Conservation (phyloP, 2,329 filamentous ascomycete genomes). For the Colletotrichum aenigma region DNA sequence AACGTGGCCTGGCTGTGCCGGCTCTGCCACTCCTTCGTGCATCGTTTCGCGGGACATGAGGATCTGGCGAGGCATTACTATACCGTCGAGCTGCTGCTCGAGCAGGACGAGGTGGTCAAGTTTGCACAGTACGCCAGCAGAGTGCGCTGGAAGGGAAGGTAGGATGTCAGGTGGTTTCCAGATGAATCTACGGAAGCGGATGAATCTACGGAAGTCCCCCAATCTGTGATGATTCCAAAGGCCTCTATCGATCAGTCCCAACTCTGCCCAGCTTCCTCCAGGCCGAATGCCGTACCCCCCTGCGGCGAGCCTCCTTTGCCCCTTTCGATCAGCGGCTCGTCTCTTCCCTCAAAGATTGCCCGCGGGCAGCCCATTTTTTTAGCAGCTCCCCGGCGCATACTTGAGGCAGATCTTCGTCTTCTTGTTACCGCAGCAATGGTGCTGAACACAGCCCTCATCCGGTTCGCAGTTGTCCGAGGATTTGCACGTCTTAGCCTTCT, state of each 20-base stretch:
- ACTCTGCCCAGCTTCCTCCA: neutral
- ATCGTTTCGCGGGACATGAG: conserved; percentile 76
- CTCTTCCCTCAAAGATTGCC: neutral
- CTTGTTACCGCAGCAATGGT: neutral
- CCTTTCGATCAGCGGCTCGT: neutral
- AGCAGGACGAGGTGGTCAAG: conserved; percentile 71
- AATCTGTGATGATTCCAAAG: neutral
- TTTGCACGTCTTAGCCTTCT: neutral
- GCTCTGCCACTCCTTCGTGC: conserved; percentile 84
- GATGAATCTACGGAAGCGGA: neutral
- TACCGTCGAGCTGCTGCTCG: conserved; percentile 73
- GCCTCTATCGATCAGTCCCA: neutral
- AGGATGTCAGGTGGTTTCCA: neutral
- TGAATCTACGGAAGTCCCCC: neutral
- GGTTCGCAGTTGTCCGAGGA: neutral
- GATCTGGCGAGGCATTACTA: conserved; percentile 75
- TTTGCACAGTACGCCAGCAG: conserved; percentile 77
- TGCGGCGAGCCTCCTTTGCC: neutral
- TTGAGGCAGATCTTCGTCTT: neutral
- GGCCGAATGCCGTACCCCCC: neutral
- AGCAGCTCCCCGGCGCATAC: neutral
- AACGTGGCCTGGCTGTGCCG: conserved; percentile 88
- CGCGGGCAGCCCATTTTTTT: neutral
- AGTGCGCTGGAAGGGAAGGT: conserved; percentile 72
- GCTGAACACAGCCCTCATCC: conserved; percentile 5